Base-by-base conservation (phyloP, 2,329 filamentous ascomycete genomes). In the Aspergillus quadricinctus region DNA sequence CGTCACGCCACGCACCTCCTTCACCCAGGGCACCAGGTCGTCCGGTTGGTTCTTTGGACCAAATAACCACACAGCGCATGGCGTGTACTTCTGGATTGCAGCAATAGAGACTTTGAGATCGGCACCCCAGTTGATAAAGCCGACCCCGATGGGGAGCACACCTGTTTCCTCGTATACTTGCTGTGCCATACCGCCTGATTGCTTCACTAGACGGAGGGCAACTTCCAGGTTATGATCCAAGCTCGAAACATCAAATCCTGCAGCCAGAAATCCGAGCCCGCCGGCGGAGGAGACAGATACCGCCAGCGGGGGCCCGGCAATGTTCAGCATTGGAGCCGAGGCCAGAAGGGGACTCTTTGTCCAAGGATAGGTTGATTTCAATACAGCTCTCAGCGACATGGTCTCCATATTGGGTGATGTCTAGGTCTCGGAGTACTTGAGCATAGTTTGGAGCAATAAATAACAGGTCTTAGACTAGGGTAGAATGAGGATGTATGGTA, bases 251-350 rank as follows among this genome's bases (percentile, higher is more conserved):
- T 73, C 68, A 55, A 67, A 90, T 2, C 85, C 86, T 1, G 83
- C 85, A 1, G 76, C 74, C n/a, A 84, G 77, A 61, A 91, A 77
- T 3, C 76, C 82, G 1, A 82, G 58, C 3, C 80, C 80, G 4
- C 80, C 79, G 31, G 82, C 81, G 62, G 72, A 73, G 2, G 82
- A 85, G 14, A 89, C 80, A 46, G 84, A 80, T 31, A 85, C 74
- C 2, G 86, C 84, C 3, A 90, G 78, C 0, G 67, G 78, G 58
- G 69, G 80, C 66, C 70, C 79, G 63, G 80, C 76, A 53, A 90
- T 83, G 37, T 85, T 77, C 48, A 86, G 82, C 88, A 92, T 90
- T 0, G 88, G 88, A 1, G 86, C 88, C 40, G 79, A 77, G 48
- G 81, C 76, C 29, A 91, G 78, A 21, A 89, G 71, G 5, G 86